These are phyloP conservation scores for Lomentospora prolificans DNA, from an alignment of 2,329 filamentous ascomycete genomes.

Conservation along the genomic window DNA sequence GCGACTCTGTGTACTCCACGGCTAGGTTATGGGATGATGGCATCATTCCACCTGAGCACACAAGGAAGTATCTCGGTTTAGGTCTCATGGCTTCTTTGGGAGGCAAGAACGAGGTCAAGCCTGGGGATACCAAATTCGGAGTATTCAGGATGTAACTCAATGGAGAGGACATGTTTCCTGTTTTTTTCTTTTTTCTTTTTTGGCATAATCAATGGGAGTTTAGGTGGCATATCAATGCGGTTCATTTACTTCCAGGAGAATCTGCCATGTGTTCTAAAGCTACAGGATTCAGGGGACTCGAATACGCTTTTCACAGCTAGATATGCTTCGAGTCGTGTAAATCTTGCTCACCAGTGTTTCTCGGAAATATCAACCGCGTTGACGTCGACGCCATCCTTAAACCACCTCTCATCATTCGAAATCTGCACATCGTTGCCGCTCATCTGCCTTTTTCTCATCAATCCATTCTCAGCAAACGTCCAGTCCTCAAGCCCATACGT, in stretches of 20 bases:
- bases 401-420: constrained; percentile 54
- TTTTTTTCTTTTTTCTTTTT: neutral
- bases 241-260: neutral
- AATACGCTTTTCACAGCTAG: no score
- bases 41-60: constrained; percentile 69
- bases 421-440: constrained; percentile 64
- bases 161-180: neutral
- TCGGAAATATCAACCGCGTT: constrained; percentile 57
- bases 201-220: neutral
- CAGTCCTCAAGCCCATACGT: constrained; percentile 78
- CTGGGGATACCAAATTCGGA: constrained; percentile 61
- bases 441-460: constrained; percentile 68
- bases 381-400: constrained; percentile 58
- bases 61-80: constrained; percentile 60
- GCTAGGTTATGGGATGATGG: constrained; percentile 86
- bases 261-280: no score
- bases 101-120: constrained; percentile 51
- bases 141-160: constrained; percentile 66
- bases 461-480: constrained; percentile 61
- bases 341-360: constrained; percentile 48
- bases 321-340: no score
- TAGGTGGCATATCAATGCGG: neutral
- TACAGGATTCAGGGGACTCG: no score
- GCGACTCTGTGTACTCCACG: constrained; percentile 77
- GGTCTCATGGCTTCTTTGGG: constrained; percentile 64